A percentile compares a stretch with the other conserved stretches of the same genome.
phyloP scores from a whole-genome alignment of 2,329 filamentous ascomycete species.

The Curvularia sp. region DNA sequence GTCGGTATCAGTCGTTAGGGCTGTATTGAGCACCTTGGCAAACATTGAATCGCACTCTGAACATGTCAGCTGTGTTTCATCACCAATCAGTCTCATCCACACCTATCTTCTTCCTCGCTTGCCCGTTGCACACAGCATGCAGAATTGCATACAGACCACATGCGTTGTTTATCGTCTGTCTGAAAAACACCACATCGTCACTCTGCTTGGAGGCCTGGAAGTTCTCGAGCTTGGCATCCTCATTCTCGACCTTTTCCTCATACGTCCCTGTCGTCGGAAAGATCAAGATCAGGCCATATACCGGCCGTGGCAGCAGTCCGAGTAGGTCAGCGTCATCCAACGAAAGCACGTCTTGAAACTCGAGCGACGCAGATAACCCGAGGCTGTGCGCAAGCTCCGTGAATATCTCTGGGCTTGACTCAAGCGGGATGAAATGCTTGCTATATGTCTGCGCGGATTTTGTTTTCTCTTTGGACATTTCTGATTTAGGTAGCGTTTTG shows the following conservation, averaged over 20 bases:
- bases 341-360: slow-evolving; percentile 87
- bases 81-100: slow-evolving; percentile 23
- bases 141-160: slow-evolving; percentile 90
- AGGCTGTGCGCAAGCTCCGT: slow-evolving; percentile 81
- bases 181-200: slow-evolving; percentile 87
- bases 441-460: neutral
- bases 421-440: slow-evolving; percentile 49
- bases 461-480: neutral
- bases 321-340: slow-evolving; percentile 83
- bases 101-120: slow-evolving; percentile 68
- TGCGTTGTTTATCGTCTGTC: slow-evolving; percentile 91
- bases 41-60: slow-evolving; percentile 25
- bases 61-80: neutral
- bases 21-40: slow-evolving; percentile 17
- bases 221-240: slow-evolving; percentile 67
- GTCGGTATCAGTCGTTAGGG: slow-evolving; percentile 17
- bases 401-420: slow-evolving; percentile 89
- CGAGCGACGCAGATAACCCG: slow-evolving; percentile 73
- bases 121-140: slow-evolving; percentile 82
- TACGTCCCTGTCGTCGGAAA: slow-evolving; percentile 84
- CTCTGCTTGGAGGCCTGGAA: slow-evolving; percentile 69
- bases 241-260: slow-evolving; percentile 73
- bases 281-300: slow-evolving; percentile 85
- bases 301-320: slow-evolving; percentile 82
- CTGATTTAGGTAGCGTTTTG: neutral